Base-by-base conservation (phyloP, 495 filamentous ascomycete genomes). In the Alectoria sarmentosa region DNA sequence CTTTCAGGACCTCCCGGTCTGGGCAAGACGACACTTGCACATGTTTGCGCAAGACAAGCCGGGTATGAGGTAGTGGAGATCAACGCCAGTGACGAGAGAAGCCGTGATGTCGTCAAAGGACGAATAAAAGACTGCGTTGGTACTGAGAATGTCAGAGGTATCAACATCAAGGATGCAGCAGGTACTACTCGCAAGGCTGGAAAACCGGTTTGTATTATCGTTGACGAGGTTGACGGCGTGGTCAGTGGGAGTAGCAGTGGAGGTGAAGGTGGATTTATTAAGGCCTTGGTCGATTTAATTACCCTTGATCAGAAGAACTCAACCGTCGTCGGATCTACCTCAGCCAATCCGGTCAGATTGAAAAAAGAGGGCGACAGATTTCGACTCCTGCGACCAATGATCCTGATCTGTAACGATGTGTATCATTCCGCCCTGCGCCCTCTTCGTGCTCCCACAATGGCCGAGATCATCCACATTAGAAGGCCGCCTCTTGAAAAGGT, bases 341-440 rank as follows among this genome's bases (percentile, higher is more conserved):
- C 76, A 66, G 59, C 69, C 42, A 67, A 76, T 44, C 69, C 72
- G 9, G 61, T 63, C 4, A 78, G 72, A 67, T 79, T 77, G 70
- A 85, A 84, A 69, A 87, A 83, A 75, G 91, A 88, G 70, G 87
- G 86, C 0, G 91, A 96, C 67, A 84, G 84, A 46, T 98, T 98
- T 73, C 83, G 87, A 36, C 82, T 96, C 61, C 82, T 92, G 75
- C 83, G 94, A 57, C 94, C 94, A 0, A 79, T 98, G 41, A 91
- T 98, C 64, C 76, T 97, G 36, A 91, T 98, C 64, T 98, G 94
- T 80, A 98, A 98, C 66, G 94, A 98, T 75, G 83, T 96, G n/a
- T 98, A 98, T 73, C 90, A 95, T 69, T 84, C 94, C 30, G 90
- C 91, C 62, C 81, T 98, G 34, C 84, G 90, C 15, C 90, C 89